Percentiles rank a stretch among this genome's conserved stretches.
phyloP scores from a whole-genome alignment of 2,329 filamentous ascomycete genomes.

The Neofusicoccum umdonicola region DNA sequence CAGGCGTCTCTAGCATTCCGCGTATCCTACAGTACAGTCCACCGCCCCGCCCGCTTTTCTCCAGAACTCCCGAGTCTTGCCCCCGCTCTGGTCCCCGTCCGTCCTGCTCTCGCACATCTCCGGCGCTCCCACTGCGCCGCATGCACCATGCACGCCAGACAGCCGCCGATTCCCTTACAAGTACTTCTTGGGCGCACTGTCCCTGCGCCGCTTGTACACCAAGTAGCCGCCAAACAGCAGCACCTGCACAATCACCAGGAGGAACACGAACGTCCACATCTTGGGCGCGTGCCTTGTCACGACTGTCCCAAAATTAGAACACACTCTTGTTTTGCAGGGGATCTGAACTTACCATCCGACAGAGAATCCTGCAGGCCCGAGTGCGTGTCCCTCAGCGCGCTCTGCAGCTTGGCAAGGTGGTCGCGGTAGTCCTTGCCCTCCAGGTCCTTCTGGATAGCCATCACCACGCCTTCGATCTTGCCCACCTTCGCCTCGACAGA shows the following conservation, averaged over 20 bases:
- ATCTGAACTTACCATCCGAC: slow-evolving; percentile 28
- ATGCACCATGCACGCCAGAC: neutral
- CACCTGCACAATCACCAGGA: slow-evolving; percentile 73
- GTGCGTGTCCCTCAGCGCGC: slow-evolving; percentile 54
- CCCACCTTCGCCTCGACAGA: slow-evolving; percentile 46
- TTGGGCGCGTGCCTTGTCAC: slow-evolving; percentile 55
- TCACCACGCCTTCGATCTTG: slow-evolving; percentile 52
- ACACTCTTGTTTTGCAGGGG: slow-evolving; percentile 44
- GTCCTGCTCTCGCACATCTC: neutral
- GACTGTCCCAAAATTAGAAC: slow-evolving; percentile 44
- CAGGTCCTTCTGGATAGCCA: slow-evolving; percentile 53
- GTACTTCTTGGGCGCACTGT: slow-evolving; percentile 85
- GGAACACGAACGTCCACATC: slow-evolving; percentile 63
- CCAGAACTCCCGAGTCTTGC: neutral
- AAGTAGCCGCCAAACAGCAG: slow-evolving; percentile 68
- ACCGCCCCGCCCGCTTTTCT: neutral
- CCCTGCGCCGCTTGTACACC: slow-evolving; percentile 75
- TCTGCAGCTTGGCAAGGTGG: slow-evolving; percentile 54
- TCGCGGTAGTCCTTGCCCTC: slow-evolving; percentile 58
- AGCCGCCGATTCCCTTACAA: slow-evolving; percentile 49
- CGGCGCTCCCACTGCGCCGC: neutral
- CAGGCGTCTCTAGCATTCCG: slow-evolving; percentile 2
- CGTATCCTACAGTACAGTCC: neutral
- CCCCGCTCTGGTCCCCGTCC: neutral
- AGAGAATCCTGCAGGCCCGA: slow-evolving; percentile 44